Percentiles rank a stretch among this genome's conserved stretches.
These are phyloP conservation scores for Hypholoma fasciculare DNA, from an alignment of 768 basidiomycete species.

Conservation along the genomic window DNA sequence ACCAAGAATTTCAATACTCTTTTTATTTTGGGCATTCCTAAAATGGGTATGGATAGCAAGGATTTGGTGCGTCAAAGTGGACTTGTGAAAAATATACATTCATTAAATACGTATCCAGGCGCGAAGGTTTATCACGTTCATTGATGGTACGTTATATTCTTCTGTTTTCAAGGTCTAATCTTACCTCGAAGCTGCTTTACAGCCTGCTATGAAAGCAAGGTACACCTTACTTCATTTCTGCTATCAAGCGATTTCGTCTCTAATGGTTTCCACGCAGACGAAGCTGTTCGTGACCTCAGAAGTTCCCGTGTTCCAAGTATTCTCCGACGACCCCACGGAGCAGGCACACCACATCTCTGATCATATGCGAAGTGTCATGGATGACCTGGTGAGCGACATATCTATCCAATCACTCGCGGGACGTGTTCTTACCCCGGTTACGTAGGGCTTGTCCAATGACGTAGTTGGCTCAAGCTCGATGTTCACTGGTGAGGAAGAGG, in stretches of 20 bases:
- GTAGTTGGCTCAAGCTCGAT: slow-evolving; percentile 82
- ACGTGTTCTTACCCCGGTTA: neutral
- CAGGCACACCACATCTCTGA: slow-evolving; percentile 54
- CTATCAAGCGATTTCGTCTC: neutral
- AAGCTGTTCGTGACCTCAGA: slow-evolving; percentile 92
- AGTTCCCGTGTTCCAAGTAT: slow-evolving; percentile 88
- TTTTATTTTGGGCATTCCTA: slow-evolving; percentile 85
- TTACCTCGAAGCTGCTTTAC: slow-evolving; percentile 3
- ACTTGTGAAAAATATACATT: neutral
- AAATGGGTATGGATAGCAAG: slow-evolving; percentile 84
- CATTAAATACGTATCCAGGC: slow-evolving; percentile 47
- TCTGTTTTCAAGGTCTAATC: neutral
- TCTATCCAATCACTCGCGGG: neutral
- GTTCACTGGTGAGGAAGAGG: slow-evolving; percentile 95
- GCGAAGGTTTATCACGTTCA: slow-evolving; percentile 94
- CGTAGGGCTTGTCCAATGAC: slow-evolving; percentile 75
- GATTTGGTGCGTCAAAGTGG: slow-evolving; percentile 60
- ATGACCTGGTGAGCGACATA: slow-evolving; percentile 71
- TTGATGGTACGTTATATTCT: slow-evolving; percentile 66
- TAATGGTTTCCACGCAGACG: slow-evolving; percentile 47
- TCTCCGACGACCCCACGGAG: slow-evolving; percentile 65
- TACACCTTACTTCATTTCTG: slow-evolving; percentile 22
- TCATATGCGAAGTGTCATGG: slow-evolving; percentile 93
- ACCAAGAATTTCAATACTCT: slow-evolving; percentile 86
- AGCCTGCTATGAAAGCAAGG: slow-evolving; percentile 94